Conservation (phyloP, 441 rosid species). For the Gossypium schwendimanii region DNA sequence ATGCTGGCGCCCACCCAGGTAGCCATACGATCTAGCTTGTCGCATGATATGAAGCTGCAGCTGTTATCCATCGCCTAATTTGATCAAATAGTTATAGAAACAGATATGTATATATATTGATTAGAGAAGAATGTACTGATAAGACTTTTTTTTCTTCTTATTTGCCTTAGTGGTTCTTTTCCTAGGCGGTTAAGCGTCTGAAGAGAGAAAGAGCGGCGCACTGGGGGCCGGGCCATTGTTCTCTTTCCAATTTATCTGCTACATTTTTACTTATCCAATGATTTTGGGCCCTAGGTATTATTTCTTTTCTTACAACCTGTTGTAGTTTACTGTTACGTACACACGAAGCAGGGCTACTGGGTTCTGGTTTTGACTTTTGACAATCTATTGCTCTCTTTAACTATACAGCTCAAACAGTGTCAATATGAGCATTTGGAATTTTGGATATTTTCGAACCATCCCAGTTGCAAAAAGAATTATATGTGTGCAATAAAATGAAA, state of each 20-base stretch:
- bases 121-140: no score
- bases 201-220: no score
- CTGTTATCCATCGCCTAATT: slow-evolving; percentile 22
- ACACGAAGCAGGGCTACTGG: no score
- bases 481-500: background rate
- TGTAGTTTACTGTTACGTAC: no score
- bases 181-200: background rate
- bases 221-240: background rate
- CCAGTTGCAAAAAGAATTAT: background rate
- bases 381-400: background rate
- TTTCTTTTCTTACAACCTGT: no score
- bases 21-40: slow-evolving; percentile 68
- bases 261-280: background rate
- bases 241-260: background rate
- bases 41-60: slow-evolving; percentile 57
- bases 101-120: no score
- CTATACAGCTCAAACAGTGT: background rate
- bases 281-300: background rate
- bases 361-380: background rate
- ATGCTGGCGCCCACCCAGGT: slow-evolving; percentile 74
- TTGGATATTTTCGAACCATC: background rate
- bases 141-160: background rate
- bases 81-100: background rate
- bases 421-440: background rate
- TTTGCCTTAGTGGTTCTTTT: no score